Conservation (phyloP, 2,329 filamentous ascomycete species). For the Pleoardoris graminearum region DNA sequence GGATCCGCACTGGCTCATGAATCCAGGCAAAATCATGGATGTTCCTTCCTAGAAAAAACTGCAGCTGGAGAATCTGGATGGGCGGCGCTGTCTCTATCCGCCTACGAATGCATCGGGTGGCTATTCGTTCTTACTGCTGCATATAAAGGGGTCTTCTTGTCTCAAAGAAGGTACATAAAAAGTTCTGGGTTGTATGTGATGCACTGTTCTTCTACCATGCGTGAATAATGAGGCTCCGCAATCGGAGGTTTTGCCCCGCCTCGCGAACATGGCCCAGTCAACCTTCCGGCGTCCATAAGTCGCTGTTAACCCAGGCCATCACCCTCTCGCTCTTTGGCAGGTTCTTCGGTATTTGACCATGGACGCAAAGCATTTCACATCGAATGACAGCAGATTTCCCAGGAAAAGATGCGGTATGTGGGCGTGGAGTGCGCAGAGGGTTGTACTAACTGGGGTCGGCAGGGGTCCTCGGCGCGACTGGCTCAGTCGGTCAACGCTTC, state of each 20-base stretch:
- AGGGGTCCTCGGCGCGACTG: slow-evolving; percentile 84
- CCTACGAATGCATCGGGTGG: neutral
- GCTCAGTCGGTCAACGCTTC: slow-evolving; percentile 93
- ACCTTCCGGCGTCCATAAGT: no score
- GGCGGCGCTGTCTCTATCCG: neutral
- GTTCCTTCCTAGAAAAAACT: slow-evolving; percentile 22
- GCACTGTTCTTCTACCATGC: no score
- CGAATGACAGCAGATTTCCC: slow-evolving; percentile 47
- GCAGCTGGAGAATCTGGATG: neutral
- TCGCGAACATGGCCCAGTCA: slow-evolving; percentile 25
- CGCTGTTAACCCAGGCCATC: no score
- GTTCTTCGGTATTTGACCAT: no score
- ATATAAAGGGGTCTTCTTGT: no score
- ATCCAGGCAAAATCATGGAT: slow-evolving; percentile 90
- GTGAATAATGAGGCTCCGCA: slow-evolving; percentile 21
- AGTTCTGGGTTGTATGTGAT: no score
- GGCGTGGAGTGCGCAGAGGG: slow-evolving; percentile 39
- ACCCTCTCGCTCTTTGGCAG: no score
- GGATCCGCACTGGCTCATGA: slow-evolving; percentile 87
- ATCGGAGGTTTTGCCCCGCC: slow-evolving; percentile 30
- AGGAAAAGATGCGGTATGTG: slow-evolving; percentile 58
- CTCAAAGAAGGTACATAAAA: no score
- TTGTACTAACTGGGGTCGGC: neutral
- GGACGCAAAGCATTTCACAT: slow-evolving; percentile 51
- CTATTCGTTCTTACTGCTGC: no score